Conservation (phyloP, 2,329 filamentous ascomycete species). For the Trichoderma cornu-damae region DNA sequence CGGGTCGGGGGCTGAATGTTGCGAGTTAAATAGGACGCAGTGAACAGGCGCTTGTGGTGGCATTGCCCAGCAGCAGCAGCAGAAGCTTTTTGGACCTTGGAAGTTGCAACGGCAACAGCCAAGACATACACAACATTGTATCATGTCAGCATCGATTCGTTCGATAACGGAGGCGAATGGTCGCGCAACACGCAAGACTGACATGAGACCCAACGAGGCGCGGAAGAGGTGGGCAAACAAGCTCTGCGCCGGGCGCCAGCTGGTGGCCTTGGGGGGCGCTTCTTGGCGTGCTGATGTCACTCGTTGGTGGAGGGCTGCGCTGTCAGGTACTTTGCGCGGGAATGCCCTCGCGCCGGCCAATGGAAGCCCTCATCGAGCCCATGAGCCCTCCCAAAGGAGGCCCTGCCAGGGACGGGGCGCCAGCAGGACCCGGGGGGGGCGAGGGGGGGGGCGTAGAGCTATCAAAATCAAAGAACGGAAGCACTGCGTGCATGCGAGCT, state of each 20-base stretch:
- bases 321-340: constrained; percentile 11
- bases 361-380: background rate
- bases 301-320: background rate
- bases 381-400: constrained; percentile 15
- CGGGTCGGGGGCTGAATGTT: background rate
- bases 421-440: background rate
- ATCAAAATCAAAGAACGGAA: no score
- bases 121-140: no score
- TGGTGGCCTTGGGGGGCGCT: background rate
- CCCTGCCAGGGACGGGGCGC: background rate
- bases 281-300: constrained; percentile 5
- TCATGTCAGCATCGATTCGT: background rate
- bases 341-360: constrained; percentile 1
- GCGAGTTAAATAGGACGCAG: background rate
- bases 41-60: background rate
- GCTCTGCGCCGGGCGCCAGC: background rate
- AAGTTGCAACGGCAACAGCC: no score
- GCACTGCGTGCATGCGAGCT: no score
- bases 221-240: constrained; percentile 12
- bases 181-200: constrained; percentile 14
- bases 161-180: constrained; percentile 13
- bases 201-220: constrained; percentile 9
- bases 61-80: background rate
- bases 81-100: no score
- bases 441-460: constrained; percentile 6